These are phyloP conservation scores for Fomitopsis betulina DNA, from an alignment of 1,284 basidiomycete species.

Conservation along the genomic window DNA sequence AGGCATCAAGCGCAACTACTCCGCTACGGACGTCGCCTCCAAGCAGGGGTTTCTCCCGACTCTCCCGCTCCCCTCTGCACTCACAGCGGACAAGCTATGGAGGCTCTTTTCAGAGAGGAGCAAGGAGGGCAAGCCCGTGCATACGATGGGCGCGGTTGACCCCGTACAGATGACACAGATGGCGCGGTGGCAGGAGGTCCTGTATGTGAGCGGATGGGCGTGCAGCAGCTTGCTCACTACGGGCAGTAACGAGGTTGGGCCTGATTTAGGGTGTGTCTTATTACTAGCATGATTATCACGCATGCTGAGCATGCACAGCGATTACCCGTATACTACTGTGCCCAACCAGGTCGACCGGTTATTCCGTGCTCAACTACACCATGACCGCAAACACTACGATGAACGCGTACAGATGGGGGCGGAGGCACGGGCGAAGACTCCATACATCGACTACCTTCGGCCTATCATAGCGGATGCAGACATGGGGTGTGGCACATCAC, in stretches of 20 bases:
- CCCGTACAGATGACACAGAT: slow-evolving; percentile 97
- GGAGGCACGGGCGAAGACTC: slow-evolving; percentile 63
- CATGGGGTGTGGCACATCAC: slow-evolving; percentile 59
- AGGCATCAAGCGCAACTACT: slow-evolving; percentile 74
- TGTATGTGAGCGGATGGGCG: slow-evolving; percentile 96
- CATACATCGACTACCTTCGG: slow-evolving; percentile 83
- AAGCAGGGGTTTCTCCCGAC: slow-evolving; percentile 88
- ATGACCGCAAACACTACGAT: slow-evolving; percentile 85
- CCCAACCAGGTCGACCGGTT: slow-evolving; percentile 89
- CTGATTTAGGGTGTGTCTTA: slow-evolving; percentile 82
- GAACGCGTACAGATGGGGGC: slow-evolving; percentile 69
- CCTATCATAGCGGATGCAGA: slow-evolving; percentile 95
- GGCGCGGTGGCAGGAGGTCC: slow-evolving; percentile 91
- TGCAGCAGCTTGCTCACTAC: slow-evolving; percentile 87
- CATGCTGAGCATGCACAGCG: slow-evolving; percentile 36
- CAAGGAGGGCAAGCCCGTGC: slow-evolving; percentile 64
- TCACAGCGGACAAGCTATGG: slow-evolving; percentile 83
- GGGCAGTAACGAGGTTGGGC: slow-evolving; percentile 93
- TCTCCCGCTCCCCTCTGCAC: slow-evolving; percentile 69
- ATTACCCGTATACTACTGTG: slow-evolving; percentile 93
- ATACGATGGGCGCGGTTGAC: slow-evolving; percentile 88
- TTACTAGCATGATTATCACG: no score
- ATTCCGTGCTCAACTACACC: slow-evolving; percentile 82
- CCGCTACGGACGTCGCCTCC: slow-evolving; percentile 72
- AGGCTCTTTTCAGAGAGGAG: slow-evolving; percentile 60